Evolutionary conservation across 176 grass and related monocot species (phyloP).

Genomic region (Carex pumila): DNA sequence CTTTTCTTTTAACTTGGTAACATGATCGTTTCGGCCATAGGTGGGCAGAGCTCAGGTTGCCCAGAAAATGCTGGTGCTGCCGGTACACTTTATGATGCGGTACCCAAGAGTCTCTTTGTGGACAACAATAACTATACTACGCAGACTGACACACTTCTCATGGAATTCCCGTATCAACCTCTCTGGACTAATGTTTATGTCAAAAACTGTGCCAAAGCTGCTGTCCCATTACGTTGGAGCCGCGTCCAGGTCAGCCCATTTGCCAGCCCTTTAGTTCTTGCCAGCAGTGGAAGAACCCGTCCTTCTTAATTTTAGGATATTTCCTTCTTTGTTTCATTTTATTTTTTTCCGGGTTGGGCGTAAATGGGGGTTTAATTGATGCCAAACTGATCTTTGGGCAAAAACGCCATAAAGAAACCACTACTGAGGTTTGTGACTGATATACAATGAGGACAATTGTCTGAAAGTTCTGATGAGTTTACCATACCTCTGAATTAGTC

Average conservation of each 20-base stretch:
- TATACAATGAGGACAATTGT: background rate
- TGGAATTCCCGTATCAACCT: conserved; percentile 97
- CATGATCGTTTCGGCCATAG: conserved; percentile 19
- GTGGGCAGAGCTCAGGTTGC: conserved; percentile 79
- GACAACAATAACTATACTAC: conserved; percentile 92
- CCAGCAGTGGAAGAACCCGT: background rate
- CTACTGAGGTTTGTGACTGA: background rate
- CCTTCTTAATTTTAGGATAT: background rate
- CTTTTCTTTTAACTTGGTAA: conserved; percentile 9
- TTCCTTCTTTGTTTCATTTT: background rate
- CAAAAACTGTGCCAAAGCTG: conserved; percentile 82
- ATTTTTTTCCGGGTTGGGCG: background rate
- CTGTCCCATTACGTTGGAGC: conserved; percentile 94
- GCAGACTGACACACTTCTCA: conserved; percentile 94
- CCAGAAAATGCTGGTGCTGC: conserved; percentile 95
- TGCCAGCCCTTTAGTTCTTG: background rate
- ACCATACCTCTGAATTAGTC: background rate
- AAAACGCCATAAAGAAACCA: background rate
- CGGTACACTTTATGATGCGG: conserved; percentile 96
- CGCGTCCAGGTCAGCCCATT: conserved; percentile 75
- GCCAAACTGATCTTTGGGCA: background rate
- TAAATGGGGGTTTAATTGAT: background rate
- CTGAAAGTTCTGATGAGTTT: background rate
- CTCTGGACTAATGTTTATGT: conserved; percentile 99
- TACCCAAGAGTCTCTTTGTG: conserved; percentile 89